Evolutionary conservation across 352 stramenopile genomes (phyloP), one percentile per base, ranked within the genome.

Genomic region (Halophytophthora batemanensis): DNA sequence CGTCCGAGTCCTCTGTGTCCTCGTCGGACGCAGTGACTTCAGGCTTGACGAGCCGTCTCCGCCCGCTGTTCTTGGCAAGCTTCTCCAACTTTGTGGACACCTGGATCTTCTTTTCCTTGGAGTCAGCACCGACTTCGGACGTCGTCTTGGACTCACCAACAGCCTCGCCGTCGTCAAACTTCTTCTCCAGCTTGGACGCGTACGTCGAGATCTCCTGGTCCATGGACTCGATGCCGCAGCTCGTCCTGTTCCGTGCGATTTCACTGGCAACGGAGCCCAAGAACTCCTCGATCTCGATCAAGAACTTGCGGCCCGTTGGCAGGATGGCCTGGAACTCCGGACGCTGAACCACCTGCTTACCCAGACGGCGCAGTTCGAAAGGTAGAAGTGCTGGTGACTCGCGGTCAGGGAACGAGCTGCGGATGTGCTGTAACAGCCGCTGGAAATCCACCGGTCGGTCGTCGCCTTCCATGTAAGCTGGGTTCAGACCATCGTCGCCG

Each of bases 401-500:
- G 6, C 66, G 73, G 42, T 94, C 83, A 2, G 82, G 82, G 6
- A 92, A 63, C 10, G 82, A 93, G 46, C 78, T 84, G 17, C 82
- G 82, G 29, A 99, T 90, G 54, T 97, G 78, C 22, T 96, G 69
- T 29, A 95, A 69, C 15, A 99, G 65, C 21, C 96, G 88, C 34
- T 97, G 75, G 56, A 98, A 99, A 56, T 99, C 90, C 19, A 99
- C 96, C 0, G 97, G 97, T 25, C 93, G 75, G 56, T 98, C 95
- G 58, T 95, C 86, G 35, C 80, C 76, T 61, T 97, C 91, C 96
- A 99, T 99, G 64, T 91, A 96, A 35, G 94, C 87, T 22, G 97
- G 97, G 69, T 99, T 98, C 43, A 99, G 65, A 13, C 96, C 96
- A 70, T 99, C 98, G 63, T 99, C 98, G 53, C 97, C 98, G 63